Percentiles rank a stretch among this genome's conserved stretches.
phyloP scores from a whole-genome alignment of 805 yeast genomes.

The Geotrichum ghanense region DNA sequence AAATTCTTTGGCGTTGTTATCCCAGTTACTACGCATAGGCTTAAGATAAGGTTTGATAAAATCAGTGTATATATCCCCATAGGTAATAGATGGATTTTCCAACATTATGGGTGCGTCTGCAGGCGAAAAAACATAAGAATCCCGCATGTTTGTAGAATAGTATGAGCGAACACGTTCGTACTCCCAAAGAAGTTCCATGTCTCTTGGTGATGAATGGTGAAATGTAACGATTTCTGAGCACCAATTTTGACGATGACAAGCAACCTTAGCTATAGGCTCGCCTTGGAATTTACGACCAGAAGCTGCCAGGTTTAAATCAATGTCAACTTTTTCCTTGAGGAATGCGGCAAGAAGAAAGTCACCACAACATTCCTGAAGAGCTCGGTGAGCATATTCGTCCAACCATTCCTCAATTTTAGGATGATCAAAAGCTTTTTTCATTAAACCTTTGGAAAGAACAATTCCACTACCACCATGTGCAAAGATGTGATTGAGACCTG shows the following conservation, averaged over 20 bases:
- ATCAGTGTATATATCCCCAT: constrained; percentile 24
- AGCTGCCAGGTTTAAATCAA: constrained; percentile 8
- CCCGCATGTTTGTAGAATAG: not conserved
- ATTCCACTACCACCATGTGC: constrained; percentile 32
- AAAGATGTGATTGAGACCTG: constrained; percentile 17
- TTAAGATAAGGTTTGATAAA: constrained; percentile 22
- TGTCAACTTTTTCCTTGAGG: constrained; percentile 13
- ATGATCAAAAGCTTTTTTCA: constrained; percentile 20
- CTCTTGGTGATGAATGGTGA: constrained; percentile 23
- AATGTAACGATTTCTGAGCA: constrained; percentile 24
- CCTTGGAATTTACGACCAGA: constrained; percentile 23
- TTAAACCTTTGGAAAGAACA: constrained; percentile 16
- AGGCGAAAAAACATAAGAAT: constrained; percentile 1
- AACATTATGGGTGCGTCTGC: constrained; percentile 10
- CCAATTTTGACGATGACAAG: constrained; percentile 14
- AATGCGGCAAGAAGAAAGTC: constrained; percentile 24
- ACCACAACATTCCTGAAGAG: constrained; percentile 25
- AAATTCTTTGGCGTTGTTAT: constrained; percentile 17
- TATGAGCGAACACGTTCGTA: constrained; percentile 19
- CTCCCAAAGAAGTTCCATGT: constrained; percentile 23
- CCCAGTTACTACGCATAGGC: constrained; percentile 17
- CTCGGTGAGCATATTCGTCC: constrained; percentile 14
- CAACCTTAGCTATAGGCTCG: constrained; percentile 15
- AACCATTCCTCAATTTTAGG: constrained; percentile 9
- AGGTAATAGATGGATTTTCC: constrained; percentile 11